These are phyloP conservation scores for Aspergillus pseudoterreus DNA, from an alignment of 2,329 filamentous ascomycete genomes.

Conservation along the genomic window DNA sequence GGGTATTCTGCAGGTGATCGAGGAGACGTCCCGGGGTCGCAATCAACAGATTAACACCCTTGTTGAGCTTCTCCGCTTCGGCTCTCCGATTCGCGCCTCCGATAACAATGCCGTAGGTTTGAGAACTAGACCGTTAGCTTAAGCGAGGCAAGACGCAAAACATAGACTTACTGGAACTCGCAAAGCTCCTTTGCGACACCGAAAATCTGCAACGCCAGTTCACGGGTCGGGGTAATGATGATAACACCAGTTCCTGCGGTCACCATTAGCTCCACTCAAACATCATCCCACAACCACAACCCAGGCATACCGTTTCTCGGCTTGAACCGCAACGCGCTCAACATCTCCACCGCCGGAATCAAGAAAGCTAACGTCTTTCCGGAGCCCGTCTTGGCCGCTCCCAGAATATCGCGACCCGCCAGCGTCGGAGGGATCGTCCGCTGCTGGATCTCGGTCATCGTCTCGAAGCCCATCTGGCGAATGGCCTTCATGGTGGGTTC, in stretches of 20 bases:
- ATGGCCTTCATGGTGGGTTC: conserved; percentile 87
- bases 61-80: conserved; percentile 88
- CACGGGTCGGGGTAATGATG: conserved; percentile 87
- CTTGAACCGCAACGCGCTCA: conserved; percentile 87
- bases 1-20: conserved; percentile 91
- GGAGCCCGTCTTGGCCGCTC: conserved; percentile 91
- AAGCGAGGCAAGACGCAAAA: no score
- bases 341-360: conserved; percentile 90
- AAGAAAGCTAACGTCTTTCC: conserved; percentile 95
- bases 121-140: conserved; percentile 31
- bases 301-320: conserved; percentile 67
- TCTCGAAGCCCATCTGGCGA: conserved; percentile 85
- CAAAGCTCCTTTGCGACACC: conserved; percentile 88
- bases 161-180: conserved; percentile 64
- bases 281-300: background rate
- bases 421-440: conserved; percentile 82
- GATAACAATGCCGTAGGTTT: conserved; percentile 92
- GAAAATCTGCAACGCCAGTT: conserved; percentile 93
- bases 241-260: conserved; percentile 73
- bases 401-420: conserved; percentile 86
- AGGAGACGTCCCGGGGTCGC: conserved; percentile 89
- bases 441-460: conserved; percentile 92
- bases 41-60: conserved; percentile 92
- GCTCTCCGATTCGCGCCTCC: conserved; percentile 87
- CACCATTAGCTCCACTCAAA: background rate